These are phyloP conservation scores for Apiotrichum sp. DNA, from an alignment of 1,284 basidiomycete genomes.

Conservation along the genomic window DNA sequence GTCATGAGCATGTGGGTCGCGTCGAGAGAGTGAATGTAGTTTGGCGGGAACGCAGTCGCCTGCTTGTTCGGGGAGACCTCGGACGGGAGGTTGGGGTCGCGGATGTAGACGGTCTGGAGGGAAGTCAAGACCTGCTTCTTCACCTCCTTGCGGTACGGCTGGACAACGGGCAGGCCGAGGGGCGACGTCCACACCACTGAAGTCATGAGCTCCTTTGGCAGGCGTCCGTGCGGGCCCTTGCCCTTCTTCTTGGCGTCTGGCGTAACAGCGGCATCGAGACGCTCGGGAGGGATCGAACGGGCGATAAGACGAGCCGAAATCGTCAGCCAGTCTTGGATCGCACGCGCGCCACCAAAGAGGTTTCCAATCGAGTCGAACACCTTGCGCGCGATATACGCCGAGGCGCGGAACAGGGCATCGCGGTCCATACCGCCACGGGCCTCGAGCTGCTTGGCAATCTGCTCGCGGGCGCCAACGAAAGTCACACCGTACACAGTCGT, in stretches of 20 bases:
- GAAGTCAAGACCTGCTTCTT: constrained; percentile 74
- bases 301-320: constrained; percentile 76
- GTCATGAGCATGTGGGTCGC: constrained; percentile 99
- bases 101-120: constrained; percentile 87
- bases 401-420: constrained; percentile 67
- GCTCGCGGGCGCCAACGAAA: constrained; percentile 87
- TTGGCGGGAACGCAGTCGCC: constrained; percentile 94
- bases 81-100: constrained; percentile 72
- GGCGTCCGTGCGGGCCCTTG: constrained; percentile 28
- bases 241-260: not conserved
- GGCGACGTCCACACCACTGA: constrained; percentile 95
- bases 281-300: constrained; percentile 74
- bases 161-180: constrained; percentile 87
- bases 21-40: constrained; percentile 96
- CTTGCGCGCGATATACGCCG: constrained; percentile 77
- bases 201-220: constrained; percentile 88
- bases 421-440: constrained; percentile 63
- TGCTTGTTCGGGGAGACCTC: constrained; percentile 84
- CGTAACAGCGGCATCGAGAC: constrained; percentile 51
- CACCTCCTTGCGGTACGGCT: constrained; percentile 84
- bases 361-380: constrained; percentile 81
- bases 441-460: constrained; percentile 83
- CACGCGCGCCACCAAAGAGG: constrained; percentile 83
- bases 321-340: constrained; percentile 89
- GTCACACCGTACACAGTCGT: constrained; percentile 98